Evolutionary conservation across 192 early-diverging fungal species (phyloP).

Genomic region (Gaertneriomyces semiglobifer): DNA sequence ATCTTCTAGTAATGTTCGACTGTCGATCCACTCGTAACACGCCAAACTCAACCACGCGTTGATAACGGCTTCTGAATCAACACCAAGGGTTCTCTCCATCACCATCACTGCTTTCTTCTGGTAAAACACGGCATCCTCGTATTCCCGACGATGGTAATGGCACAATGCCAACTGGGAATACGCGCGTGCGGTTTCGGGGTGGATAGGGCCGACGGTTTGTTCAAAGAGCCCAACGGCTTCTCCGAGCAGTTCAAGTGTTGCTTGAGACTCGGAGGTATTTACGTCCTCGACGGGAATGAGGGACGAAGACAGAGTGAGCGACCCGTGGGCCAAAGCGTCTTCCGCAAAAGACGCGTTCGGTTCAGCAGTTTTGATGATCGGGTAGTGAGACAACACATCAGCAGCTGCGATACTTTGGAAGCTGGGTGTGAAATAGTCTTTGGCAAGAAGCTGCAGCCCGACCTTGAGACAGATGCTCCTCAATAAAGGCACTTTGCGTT

Average conservation of each 20-base stretch:
- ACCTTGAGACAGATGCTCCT: constrained; percentile 79
- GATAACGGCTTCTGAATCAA: constrained; percentile 71
- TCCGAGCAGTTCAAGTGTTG: constrained; percentile 68
- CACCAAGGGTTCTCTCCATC: constrained; percentile 77
- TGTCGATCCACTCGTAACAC: constrained; percentile 82
- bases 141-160: constrained; percentile 71
- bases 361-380: constrained; percentile 68
- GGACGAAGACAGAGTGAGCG: constrained; percentile 70
- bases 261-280: too few species aligned
- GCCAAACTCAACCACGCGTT: constrained; percentile 71
- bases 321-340: constrained; percentile 84
- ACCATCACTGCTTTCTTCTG: constrained; percentile 80
- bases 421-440: constrained; percentile 58
- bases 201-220: constrained; percentile 88
- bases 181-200: constrained; percentile 82
- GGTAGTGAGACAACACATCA: constrained; percentile 57
- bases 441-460: constrained; percentile 81
- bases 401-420: too few species aligned
- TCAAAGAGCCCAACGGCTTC: constrained; percentile 87
- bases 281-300: constrained; percentile 60
- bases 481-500: constrained; percentile 53
- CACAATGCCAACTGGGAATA: constrained; percentile 80
- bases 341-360: constrained; percentile 71
- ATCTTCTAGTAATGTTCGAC: constrained; percentile 46
- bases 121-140: constrained; percentile 52